Conservation (phyloP, 192 early-diverging fungal genomes). For the Linnemannia exigua region DNA sequence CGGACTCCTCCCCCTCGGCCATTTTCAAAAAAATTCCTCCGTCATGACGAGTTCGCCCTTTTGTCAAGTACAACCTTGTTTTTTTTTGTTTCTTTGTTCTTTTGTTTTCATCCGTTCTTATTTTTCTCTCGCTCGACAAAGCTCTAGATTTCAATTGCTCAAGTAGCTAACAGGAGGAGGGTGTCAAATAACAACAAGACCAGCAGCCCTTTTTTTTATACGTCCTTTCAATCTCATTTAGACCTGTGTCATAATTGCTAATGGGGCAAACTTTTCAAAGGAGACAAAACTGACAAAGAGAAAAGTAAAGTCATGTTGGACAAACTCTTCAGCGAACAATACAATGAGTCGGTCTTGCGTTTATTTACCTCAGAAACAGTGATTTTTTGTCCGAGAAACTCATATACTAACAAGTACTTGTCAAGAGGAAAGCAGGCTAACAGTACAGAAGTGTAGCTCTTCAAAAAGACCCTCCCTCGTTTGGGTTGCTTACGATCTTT, state of each 20-base stretch:
- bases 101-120: background rate
- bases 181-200: background rate
- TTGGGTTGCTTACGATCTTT: background rate
- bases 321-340: too few relatives aligned
- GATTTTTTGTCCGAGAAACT: too few relatives aligned
- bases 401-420: too few relatives aligned
- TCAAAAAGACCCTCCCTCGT: background rate
- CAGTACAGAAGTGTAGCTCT: too few relatives aligned
- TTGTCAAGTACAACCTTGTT: background rate
- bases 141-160: background rate
- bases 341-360: too few relatives aligned
- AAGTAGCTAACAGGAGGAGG: background rate
- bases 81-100: background rate
- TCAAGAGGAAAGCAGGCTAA: too few relatives aligned
- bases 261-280: background rate
- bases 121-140: background rate
- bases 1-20: background rate
- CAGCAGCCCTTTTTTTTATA: background rate
- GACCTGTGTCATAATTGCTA: background rate
- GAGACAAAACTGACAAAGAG: background rate
- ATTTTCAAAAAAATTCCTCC: background rate
- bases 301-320: too few relatives aligned
- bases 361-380: too few relatives aligned
- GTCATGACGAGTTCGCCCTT: background rate
- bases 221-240: background rate